Base-by-base conservation (phyloP, 1,284 basidiomycete genomes). In the Ceratobasidium sp. region DNA sequence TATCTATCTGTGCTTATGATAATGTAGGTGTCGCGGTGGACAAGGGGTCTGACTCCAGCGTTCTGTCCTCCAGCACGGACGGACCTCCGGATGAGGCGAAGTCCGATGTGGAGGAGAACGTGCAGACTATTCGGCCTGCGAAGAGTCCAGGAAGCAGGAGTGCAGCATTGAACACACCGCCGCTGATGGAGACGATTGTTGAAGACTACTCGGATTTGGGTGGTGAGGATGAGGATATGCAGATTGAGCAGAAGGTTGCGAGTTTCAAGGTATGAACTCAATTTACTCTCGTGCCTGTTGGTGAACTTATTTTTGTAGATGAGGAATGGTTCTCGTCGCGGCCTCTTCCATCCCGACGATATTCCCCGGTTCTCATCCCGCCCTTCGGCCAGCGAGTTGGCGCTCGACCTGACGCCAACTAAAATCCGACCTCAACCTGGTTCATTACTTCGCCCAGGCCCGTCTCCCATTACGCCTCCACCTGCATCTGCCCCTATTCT, bases 181-280 rank as follows among this genome's bases (percentile, higher is more conserved):
- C 84, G 1, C 86, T 84, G 31, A 90, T 92, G 51, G 81, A 82
- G 19, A 87, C 90, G 11, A 92, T 93, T 54, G 86, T 91, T 0
- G 95, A 97, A 79, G 95, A 98, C 82, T 96, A 95, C 79, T 96
- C 94, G 6, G 95, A 97, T 80, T 83, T 96, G 41, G 89, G 88
- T 11, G 83, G 85, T 27, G 92, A 91, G 39, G 93, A 92, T 78
- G 92, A 92, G 64, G 90, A 92, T 75, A 86, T 85, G 14, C 85
- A 87, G 77, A 82, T 96, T 61, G 85, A 91, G 78, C 88, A 88
- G 76, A 94, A 94, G 82, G 87, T 96, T 1, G 88, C 89, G 0
- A 88, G 92, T 80, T 92, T 96, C 82, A 94, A 90, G 87, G 92
- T 93, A 74, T 27, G 61, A n/a, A 6, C 19, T 34, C 6, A 48